Evolutionary conservation across 768 basidiomycete species (phyloP), one percentile per base, ranked within the genome.

Genomic region (Scleroderma bovista): DNA sequence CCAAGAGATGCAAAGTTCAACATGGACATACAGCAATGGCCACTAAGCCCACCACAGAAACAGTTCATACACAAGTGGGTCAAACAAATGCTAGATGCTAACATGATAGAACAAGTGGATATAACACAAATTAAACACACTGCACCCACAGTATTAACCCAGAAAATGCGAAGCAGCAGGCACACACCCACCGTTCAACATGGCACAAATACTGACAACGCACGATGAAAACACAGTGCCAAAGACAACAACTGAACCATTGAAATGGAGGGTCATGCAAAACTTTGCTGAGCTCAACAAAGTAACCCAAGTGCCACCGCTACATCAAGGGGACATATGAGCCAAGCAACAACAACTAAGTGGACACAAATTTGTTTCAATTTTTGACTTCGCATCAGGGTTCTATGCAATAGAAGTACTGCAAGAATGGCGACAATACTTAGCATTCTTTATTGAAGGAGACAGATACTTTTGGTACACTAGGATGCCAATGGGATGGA

Each of bases 61-160:
- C 26, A n/a, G 3, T 52, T 34, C 32, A 32, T 36, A 1, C 26
- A 48, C 6, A 34, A 12, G 1, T 6, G 26, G 4, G 7, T 44
- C 3, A 20, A 40, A 0, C 41, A 52, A 16, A 36, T 53, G 43
- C 15, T 37, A 5, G 13, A 29, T 0, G 37, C 52, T 0, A 29
- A 24, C 2, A 37, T 53, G 6, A 53, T 53, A 36, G 34, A 36
- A 36, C 3, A 13, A 13, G 34, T 13, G 4, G 34, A 8, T 8
- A 29, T n/a, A 5, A 26, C 17, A 23, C 20, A 34, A 22, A 9
- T 20, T 17, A 11, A 22, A 20, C 20, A 19, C 9, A 34, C n/a
- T 5, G 16, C 63, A 0, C 61, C 60, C 0, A 73, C 65, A 0
- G 70, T 61, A 0, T 53, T 78, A 0, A 71, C 69, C 0, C 57